phyloP scores from a whole-genome alignment of 148 eudicot species.

The Rhododendron ovatum region DNA sequence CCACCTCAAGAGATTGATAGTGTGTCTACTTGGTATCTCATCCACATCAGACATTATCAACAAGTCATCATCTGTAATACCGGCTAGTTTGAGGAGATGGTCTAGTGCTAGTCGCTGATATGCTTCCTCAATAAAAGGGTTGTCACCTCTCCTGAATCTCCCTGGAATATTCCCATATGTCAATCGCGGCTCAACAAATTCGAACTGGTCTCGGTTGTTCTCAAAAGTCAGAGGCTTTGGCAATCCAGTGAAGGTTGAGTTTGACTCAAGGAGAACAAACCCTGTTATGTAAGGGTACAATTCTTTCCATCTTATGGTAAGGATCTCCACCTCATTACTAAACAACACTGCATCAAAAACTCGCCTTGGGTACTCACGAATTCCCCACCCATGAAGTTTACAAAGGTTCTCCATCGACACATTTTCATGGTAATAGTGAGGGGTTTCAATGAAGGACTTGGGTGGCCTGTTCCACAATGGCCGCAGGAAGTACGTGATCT shows the following conservation, averaged over 20 bases:
- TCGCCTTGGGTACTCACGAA: conserved; percentile 73
- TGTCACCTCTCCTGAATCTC: conserved; percentile 46
- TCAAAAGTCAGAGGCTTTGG: conserved; percentile 56
- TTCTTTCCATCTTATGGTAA: conserved; percentile 68
- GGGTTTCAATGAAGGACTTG: conserved; percentile 56
- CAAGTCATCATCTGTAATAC: conserved; percentile 68
- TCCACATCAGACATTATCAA: conserved; percentile 82
- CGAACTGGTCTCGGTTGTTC: conserved; percentile 41
- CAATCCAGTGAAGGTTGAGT: conserved; percentile 69
- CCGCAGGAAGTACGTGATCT: conserved; percentile 66
- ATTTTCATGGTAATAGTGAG: conserved; percentile 67
- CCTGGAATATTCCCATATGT: conserved; percentile 73
- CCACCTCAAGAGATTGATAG: conserved; percentile 79
- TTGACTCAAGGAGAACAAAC: conserved; percentile 76
- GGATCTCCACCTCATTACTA: conserved; percentile 67
- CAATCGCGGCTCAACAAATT: conserved; percentile 59
- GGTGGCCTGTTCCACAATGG: conserved; percentile 84
- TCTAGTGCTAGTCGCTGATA: conserved; percentile 74
- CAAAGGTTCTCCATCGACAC: conserved; percentile 70
- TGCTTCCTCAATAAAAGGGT: conserved; percentile 78
- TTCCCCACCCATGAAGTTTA: conserved; percentile 80
- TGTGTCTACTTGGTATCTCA: conserved; percentile 78
- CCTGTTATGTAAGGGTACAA: conserved; percentile 60
- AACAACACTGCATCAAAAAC: conserved; percentile 76
- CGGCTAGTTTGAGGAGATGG: conserved; percentile 61